phyloP scores from a whole-genome alignment of 164 flowering plant genomes.

The Annona squamosa region DNA sequence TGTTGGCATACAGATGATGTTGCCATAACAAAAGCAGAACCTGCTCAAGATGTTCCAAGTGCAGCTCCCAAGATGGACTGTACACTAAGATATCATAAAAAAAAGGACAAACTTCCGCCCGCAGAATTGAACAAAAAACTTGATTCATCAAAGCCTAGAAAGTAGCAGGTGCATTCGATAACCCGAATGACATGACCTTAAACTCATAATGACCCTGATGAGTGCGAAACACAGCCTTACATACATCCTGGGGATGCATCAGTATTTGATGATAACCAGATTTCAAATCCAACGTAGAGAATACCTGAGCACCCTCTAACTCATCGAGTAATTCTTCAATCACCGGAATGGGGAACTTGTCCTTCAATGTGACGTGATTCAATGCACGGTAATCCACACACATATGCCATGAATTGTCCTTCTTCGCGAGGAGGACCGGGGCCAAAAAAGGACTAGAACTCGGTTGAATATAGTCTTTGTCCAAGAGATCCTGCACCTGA shows the following conservation, averaged over 20 bases:
- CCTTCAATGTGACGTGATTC: background rate
- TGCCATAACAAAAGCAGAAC: background rate
- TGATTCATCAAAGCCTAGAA: background rate
- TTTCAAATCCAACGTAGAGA: background rate
- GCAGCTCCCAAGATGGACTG: background rate
- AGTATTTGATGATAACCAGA: constrained; percentile 1
- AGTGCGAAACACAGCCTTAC: background rate
- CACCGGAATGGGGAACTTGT: background rate
- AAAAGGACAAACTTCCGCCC: background rate
- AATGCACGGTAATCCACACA: background rate
- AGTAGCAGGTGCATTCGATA: background rate
- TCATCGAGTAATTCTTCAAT: background rate
- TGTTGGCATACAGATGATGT: background rate
- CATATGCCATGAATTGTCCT: background rate
- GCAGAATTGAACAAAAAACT: background rate
- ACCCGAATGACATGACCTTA: background rate
- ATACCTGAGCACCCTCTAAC: background rate
- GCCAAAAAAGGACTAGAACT: background rate
- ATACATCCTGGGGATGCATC: background rate
- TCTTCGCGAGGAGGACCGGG: background rate
- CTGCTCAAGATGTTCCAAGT: background rate
- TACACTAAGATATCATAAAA: background rate
- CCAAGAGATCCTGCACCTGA: background rate
- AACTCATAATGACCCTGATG: constrained; percentile 1
- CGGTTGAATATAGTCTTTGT: background rate